Conservation (phyloP, 768 basidiomycete species). For the Lentinula lateritia region DNA sequence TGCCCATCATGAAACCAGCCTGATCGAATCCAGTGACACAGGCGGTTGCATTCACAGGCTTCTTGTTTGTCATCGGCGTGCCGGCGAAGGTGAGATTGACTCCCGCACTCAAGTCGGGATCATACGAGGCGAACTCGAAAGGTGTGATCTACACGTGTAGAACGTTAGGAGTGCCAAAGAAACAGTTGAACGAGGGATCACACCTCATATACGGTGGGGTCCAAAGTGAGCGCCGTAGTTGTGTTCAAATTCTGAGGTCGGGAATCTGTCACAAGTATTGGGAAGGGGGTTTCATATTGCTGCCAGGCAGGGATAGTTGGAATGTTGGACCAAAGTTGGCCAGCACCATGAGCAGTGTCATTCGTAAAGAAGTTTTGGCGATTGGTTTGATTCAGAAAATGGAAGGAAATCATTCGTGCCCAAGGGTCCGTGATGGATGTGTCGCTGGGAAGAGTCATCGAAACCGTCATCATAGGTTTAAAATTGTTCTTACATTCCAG, state of each 20-base stretch:
- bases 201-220: conserved; percentile 57
- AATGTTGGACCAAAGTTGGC: conserved; percentile 62
- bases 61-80: conserved; percentile 56
- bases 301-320: conserved; percentile 47
- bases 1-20: conserved; percentile 69
- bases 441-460: conserved; percentile 31
- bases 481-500: conserved; percentile 36
- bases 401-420: conserved; percentile 62
- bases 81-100: conserved; percentile 60
- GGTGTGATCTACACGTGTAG: conserved; percentile 41
- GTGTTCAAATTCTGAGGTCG: conserved; percentile 39
- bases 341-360: conserved; percentile 57
- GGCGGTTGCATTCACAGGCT: conserved; percentile 44
- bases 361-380: conserved; percentile 56
- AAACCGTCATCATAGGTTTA: background rate
- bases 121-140: conserved; percentile 68
- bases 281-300: conserved; percentile 52
- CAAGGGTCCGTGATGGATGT: conserved; percentile 65
- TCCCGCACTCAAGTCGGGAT: conserved; percentile 68
- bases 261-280: conserved; percentile 59
- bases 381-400: conserved; percentile 67
- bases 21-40: conserved; percentile 78
- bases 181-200: conserved; percentile 38
- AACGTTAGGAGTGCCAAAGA: background rate
- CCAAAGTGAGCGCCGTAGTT: conserved; percentile 31